These are phyloP conservation scores for Marasmius tenuissimus DNA, from an alignment of 1,284 basidiomycete genomes.

Conservation along the genomic window DNA sequence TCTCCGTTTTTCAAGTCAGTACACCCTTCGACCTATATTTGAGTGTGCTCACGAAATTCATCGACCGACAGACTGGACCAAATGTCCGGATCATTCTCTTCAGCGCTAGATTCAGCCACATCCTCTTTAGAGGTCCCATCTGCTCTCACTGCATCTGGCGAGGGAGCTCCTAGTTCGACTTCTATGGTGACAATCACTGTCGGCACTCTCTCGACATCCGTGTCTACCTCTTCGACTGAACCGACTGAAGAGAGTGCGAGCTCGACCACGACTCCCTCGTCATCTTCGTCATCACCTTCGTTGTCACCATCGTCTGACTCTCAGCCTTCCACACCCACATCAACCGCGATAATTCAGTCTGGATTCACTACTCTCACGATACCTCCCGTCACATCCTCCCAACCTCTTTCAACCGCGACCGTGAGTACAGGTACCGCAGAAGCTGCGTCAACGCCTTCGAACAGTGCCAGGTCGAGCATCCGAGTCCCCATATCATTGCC, in stretches of 20 bases:
- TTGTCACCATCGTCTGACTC: background rate
- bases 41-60: background rate
- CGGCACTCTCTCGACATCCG: conserved; percentile 31
- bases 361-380: conserved; percentile 2
- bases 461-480: background rate
- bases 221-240: conserved; percentile 8
- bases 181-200: conserved; percentile 32
- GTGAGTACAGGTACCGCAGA: background rate
- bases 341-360: background rate
- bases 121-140: conserved; percentile 47
- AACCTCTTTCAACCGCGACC: background rate
- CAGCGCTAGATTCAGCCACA: conserved; percentile 48
- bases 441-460: background rate
- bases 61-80: conserved; percentile 41
- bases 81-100: conserved; percentile 58
- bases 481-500: background rate
- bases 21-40: background rate
- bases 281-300: too few relatives aligned
- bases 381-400: background rate
- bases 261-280: too few relatives aligned
- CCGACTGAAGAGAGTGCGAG: background rate
- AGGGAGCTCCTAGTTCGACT: background rate
- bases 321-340: conserved; percentile 10
- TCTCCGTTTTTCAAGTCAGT: conserved; percentile 58
- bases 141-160: conserved; percentile 27